Evolutionary conservation across 2,329 filamentous ascomycete genomes (phyloP), one percentile per base, ranked within the genome.

Genomic region (Aspergillus piperis): DNA sequence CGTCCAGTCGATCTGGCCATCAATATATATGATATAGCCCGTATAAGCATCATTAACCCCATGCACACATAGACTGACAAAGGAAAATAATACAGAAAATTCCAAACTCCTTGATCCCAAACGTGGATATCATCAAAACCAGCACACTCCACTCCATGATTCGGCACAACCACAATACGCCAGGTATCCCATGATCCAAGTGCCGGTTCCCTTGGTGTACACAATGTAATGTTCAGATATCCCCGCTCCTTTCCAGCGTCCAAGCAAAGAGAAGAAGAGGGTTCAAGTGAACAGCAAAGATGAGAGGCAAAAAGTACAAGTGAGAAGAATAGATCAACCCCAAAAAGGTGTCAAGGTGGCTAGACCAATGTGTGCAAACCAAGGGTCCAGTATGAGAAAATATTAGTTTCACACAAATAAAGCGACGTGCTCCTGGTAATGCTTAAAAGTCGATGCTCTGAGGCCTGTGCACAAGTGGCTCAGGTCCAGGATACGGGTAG

Each of bases 401-500:
- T 41, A 6, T 53, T 44, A 56, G 57, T 25, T 58, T 58, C 58
- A 41, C 42, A 42, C 41, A 47, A 56, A 19, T 32, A n/a, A 27
- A 11, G 39, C 53, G 4, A 55, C 3, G 19, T 30, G 10, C n/a
- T 27, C n/a, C 8, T n/a, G 32, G 13, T 7, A 10, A 17, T 17
- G 23, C 52, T 54, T 62, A 71, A 39, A 68, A 70, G 15, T 67
- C 67, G 25, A 71, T 67, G 27, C 66, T 64, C 2, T 62, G 61
- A 8, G 67, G 64, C 57, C 66, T 66, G 57, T 68, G 65, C 11
- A 54, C 49, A 54, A 71, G 55, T 32, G 61, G 61, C 13, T 68
- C 64, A 49, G 70, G 57, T 17, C 65, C 66, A 49, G 68, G 64
- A 53, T 74, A 74, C 19, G 66, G 61, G 55, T 67, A 70, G 38